A percentile compares a stretch with the other conserved stretches of the same genome.
These are phyloP conservation scores for Emmonsia crescens DNA, from an alignment of 2,329 filamentous ascomycete genomes.

Conservation along the genomic window DNA sequence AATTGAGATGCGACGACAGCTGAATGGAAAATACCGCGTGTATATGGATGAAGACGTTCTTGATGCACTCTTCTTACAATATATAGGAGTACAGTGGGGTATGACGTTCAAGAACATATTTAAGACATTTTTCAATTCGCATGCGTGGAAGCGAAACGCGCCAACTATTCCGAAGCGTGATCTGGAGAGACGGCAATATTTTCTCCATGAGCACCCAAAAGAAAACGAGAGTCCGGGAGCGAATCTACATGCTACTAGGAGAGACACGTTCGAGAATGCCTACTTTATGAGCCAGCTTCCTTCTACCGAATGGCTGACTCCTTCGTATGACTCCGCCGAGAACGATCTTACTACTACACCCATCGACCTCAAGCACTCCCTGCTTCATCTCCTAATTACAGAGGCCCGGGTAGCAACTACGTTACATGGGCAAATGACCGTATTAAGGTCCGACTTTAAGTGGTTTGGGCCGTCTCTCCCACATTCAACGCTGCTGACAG, in stretches of 20 bases:
- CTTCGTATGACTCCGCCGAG: conserved; percentile 30
- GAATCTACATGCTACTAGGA: conserved; percentile 24
- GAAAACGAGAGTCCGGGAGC: conserved; percentile 2
- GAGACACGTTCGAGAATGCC: conserved; percentile 30
- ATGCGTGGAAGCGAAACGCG: conserved; percentile 33
- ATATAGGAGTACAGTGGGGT: conserved; percentile 43
- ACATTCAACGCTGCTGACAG: conserved; percentile 48
- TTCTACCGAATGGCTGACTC: conserved; percentile 27
- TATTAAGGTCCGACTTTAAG: conserved; percentile 48
- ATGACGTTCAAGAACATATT: conserved; percentile 38
- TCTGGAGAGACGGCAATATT: conserved; percentile 35
- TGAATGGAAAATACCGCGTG: conserved; percentile 49
- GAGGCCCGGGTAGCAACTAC: conserved; percentile 43
- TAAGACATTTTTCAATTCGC: conserved; percentile 23
- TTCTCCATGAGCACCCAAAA: conserved; percentile 22
- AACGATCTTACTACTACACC: conserved; percentile 31
- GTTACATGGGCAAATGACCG: conserved; percentile 40
- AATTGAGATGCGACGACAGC: conserved; percentile 41
- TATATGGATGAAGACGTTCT: conserved; percentile 50
- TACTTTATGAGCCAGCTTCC: conserved; percentile 51
- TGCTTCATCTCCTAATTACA: conserved; percentile 47
- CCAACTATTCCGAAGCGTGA: conserved; percentile 28
- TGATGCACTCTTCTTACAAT: conserved; percentile 45
- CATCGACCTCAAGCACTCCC: conserved; percentile 43
- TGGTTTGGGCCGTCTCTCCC: conserved; percentile 49